Conservation (phyloP, 2,329 filamentous ascomycete species). For the Graphiopsis chlorocephala region DNA sequence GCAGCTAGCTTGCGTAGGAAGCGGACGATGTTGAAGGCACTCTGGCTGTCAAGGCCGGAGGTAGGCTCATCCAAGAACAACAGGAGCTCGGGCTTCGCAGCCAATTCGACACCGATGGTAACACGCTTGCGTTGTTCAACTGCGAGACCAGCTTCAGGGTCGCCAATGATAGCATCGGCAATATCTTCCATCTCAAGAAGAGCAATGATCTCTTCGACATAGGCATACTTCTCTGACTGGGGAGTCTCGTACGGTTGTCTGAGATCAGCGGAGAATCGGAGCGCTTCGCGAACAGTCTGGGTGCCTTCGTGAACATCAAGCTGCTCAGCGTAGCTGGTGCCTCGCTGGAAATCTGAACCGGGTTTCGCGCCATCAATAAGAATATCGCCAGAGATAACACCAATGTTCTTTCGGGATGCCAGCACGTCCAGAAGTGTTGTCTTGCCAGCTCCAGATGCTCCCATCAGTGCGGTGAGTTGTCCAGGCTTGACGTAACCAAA, state of each 20-base stretch:
- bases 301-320: conserved; percentile 63
- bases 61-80: conserved; percentile 80
- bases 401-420: conserved; percentile 62
- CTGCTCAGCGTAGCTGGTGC: conserved; percentile 65
- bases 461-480: conserved; percentile 51
- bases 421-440: conserved; percentile 80
- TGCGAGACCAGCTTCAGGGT: conserved; percentile 58
- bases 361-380: conserved; percentile 56
- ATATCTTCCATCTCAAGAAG: conserved; percentile 65
- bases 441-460: conserved; percentile 70
- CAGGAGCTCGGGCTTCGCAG: conserved; percentile 66
- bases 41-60: conserved; percentile 69
- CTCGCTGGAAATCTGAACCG: conserved; percentile 61
- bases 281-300: conserved; percentile 62
- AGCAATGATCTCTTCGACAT: conserved; percentile 65
- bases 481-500: conserved; percentile 51
- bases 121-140: conserved; percentile 68
- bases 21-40: conserved; percentile 72
- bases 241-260: conserved; percentile 60
- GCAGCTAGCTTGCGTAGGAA: conserved; percentile 73
- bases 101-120: conserved; percentile 61
- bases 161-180: conserved; percentile 64
- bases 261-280: conserved; percentile 64
- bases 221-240: conserved; percentile 60
- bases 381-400: conserved; percentile 61